phyloP scores from a whole-genome alignment of 192 early-diverging fungal genomes.

The Rhizoclosmatium globosum region DNA sequence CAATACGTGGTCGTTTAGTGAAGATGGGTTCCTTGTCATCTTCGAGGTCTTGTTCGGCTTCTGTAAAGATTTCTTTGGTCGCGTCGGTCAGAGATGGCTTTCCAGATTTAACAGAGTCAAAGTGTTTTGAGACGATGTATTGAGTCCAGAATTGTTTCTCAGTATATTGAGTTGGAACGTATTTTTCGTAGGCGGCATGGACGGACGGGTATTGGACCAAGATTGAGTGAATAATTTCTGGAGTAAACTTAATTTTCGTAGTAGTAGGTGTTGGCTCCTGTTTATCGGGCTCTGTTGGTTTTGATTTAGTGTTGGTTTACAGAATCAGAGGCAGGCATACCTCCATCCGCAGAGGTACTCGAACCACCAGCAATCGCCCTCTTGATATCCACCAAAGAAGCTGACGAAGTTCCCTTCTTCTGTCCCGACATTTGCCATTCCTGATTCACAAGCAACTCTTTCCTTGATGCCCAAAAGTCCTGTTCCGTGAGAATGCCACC shows the following conservation, averaged over 20 bases:
- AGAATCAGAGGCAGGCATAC: background rate
- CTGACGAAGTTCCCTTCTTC: slow-evolving; percentile 82
- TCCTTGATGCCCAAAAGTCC: slow-evolving; percentile 92
- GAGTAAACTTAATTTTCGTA: slow-evolving; percentile 83
- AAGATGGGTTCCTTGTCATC: slow-evolving; percentile 46
- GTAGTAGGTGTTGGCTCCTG: background rate
- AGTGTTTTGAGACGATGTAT: slow-evolving; percentile 84
- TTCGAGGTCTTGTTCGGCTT: slow-evolving; percentile 81
- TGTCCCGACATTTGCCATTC: slow-evolving; percentile 67
- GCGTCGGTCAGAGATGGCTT: slow-evolving; percentile 23
- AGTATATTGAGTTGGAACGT: slow-evolving; percentile 80
- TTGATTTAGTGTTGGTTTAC: background rate
- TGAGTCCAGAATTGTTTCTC: slow-evolving; percentile 90
- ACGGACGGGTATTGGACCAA: slow-evolving; percentile 91
- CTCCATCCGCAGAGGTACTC: background rate
- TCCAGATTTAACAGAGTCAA: slow-evolving; percentile 60
- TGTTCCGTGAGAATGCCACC: slow-evolving; percentile 82
- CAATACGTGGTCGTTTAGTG: slow-evolving; percentile 60
- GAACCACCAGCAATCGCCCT: slow-evolving; percentile 71
- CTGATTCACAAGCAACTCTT: slow-evolving; percentile 79
- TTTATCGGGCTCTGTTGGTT: background rate
- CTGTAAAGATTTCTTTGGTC: slow-evolving; percentile 81
- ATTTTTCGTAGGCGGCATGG: slow-evolving; percentile 78
- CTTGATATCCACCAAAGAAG: slow-evolving; percentile 66
- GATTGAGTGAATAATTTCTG: slow-evolving; percentile 88